phyloP scores from a whole-genome alignment of 768 basidiomycete genomes.

The Pleurotus eryngii region DNA sequence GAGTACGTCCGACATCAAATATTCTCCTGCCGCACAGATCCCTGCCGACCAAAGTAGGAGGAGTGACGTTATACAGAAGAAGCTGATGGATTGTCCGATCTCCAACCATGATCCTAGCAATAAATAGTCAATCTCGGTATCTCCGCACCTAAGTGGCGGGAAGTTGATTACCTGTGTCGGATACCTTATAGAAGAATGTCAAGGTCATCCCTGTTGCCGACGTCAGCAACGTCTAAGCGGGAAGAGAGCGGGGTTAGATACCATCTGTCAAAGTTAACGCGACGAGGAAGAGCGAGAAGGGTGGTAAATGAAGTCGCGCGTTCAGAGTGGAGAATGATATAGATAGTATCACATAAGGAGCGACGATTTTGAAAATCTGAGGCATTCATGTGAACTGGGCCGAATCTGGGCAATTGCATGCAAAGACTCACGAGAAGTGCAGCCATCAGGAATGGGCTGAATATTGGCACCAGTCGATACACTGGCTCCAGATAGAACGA shows the following conservation, averaged over 20 bases:
- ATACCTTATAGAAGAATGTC: constrained; percentile 80
- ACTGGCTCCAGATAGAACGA: constrained; percentile 89
- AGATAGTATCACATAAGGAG: constrained; percentile 76
- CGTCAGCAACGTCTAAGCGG: background rate
- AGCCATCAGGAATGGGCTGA: constrained; percentile 84
- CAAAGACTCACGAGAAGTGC: constrained; percentile 51
- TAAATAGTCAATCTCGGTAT: constrained; percentile 8
- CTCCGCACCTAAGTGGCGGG: background rate
- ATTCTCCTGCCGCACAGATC: constrained; percentile 70
- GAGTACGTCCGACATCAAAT: constrained; percentile 51
- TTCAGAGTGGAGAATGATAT: constrained; percentile 68
- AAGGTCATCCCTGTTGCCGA: constrained; percentile 66
- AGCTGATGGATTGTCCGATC: constrained; percentile 85
- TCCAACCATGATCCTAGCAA: constrained; percentile 77
- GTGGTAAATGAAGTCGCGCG: constrained; percentile 61
- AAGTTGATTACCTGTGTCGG: constrained; percentile 56
- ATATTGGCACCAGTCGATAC: constrained; percentile 81
- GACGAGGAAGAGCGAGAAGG: constrained; percentile 78
- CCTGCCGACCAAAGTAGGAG: constrained; percentile 78
- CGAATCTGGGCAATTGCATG: too few species aligned
- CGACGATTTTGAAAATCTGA: constrained; percentile 79
- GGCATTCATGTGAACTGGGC: too few species aligned
- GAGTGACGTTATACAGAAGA: constrained; percentile 82
- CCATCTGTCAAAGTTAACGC: constrained; percentile 74
- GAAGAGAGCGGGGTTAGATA: constrained; percentile 15